Base-by-base conservation (phyloP, 441 rosid genomes). In the Eutrema salsugineum region DNA sequence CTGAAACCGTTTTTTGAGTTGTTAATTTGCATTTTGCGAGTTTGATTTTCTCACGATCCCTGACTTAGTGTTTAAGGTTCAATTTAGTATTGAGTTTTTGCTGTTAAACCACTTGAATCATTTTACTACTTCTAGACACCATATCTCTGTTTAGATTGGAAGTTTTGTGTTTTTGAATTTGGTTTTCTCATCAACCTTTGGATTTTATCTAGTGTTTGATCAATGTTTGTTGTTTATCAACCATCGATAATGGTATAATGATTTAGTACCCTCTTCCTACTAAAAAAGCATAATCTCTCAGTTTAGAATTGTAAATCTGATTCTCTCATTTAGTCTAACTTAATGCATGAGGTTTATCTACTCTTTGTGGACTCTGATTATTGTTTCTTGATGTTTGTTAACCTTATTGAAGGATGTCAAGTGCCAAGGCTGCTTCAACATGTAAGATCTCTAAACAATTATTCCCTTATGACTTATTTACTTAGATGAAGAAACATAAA, bases 401-500 rank as follows among this genome's bases (percentile, higher is more conserved):
- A 27, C 2, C 1, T 68, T 73, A 27, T 10, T 73, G 60, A 16
- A 88, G 93, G 93, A 88, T 82, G 93, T 88, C 53, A 86, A 86
- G 43, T 88, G 93, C 77, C 88, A 81, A 67, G 90, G 93, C 2
- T 88, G 93, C 79, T 88, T 88, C 80, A 81, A 82, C 81, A 88
- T 88, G 91, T 88, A 77, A 82, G 83, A 58, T 15, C 15, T 16
- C 12, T 1, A 2, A 0, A 0, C 19, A 17, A 7, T 32, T 8
- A 5, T 43, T 60, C 14, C 10, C 16, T 19, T 50, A 12, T 15
- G 11, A 62, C 9, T 5, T 38, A 12, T 54, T 35, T 38, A 38
- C 42, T 17, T 17, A 0, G 1, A 27, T 51, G 5, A 28, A 8
- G 11, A 22, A 32, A 11, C 59, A 19, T 15, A 15, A 50, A 24